Evolutionary conservation across 306 rosid species (phyloP), one percentile per base, ranked within the genome.

Genomic region (Luffa aegyptiaca): DNA sequence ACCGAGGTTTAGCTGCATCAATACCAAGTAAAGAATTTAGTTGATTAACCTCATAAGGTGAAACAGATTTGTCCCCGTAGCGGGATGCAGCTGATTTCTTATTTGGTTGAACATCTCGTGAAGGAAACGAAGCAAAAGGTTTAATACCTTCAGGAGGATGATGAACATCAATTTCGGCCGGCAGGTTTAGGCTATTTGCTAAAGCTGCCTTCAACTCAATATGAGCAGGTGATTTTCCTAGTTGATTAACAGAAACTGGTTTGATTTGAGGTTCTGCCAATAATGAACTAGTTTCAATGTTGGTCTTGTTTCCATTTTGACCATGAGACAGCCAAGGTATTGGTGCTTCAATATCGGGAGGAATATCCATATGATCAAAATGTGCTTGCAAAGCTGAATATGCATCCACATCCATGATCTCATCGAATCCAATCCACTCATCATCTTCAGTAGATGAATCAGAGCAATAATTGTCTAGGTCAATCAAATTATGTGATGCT

Each of bases 281-380:
- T 76, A 69, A 82, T 35, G 86, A 84, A 82, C 76, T 84, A 86
- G 74, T 81, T 82, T 61, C 90, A 83, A 80, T 45, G 79, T 53
- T 44, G 59, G 75, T 17, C 10, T 82, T 81, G 35, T 83, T 71
- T 11, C 52, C 73, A 81, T 56, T 81, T 49, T 65, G 48, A 53
- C 77, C 80, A 73, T 83, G 86, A 4, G 84, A 55, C 81, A 90
- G 21, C 93, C 90, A 90, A 83, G 96, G 96, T 79, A 93, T 81
- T 0, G 97, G 87, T 53, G 91, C 94, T 87, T 94, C 98, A 77
- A 94, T 82, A 62, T 88, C 97, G 7, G 97, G 76, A 81, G 98
- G 97, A 76, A 92, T 85, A 62, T 90, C 84, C 63, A 83, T 88
- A 21, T 82, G 80, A 83, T 94, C 96, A 82, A 94, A 90, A 75